Base-by-base conservation (phyloP, 495 filamentous ascomycete genomes). In the Penicillium argentinense region DNA sequence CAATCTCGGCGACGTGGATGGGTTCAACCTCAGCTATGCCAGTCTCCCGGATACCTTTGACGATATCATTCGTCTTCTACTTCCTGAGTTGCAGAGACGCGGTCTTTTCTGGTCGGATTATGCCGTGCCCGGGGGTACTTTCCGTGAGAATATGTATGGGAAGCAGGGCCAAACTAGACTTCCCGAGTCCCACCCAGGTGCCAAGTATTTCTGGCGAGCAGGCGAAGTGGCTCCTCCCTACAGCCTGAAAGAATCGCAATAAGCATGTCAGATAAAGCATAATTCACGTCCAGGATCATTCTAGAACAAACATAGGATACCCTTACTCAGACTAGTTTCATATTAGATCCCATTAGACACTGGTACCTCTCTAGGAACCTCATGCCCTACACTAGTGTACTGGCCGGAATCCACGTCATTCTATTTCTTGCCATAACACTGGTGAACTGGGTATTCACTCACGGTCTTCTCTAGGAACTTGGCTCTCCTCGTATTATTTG, bases 11-110 rank as follows among this genome's bases (percentile, higher is more conserved):
- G 81, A 81, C 61, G 65, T 85, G 9, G 82, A 86, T 60, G 82
- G 81, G 9, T 85, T 84, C 47, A 85, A 83, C 40, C 49, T 84
- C 51, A 75, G 71, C 12, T 84, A 84, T 57, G 76, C 76, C 9
- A 75, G 77, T 38, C 66, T 79, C 34, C 83, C 83, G 1, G 75
- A 75, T 33, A 79, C 80, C 0, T 87, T 87, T 66, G 71, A 79
- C 40, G 83, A 85, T 61, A 69, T 85, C n/a, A 75, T 81, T 44
- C 69, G 77, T 42, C 53, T 72, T 25, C 50, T 72, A 44, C 22
- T 72, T 14, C 67, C 75, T n/a, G 64, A 77, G 64, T 29, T 79
- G 52, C 69, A 63, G 43, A 46, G 62, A 11, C 56, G 76, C 21
- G 73, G 74, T 5, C 40, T 79, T 39, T 76, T 79, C 49, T 71